phyloP scores from a whole-genome alignment of 225 moss, liverwort and hornwort genomes.

The Ulota crispa region DNA sequence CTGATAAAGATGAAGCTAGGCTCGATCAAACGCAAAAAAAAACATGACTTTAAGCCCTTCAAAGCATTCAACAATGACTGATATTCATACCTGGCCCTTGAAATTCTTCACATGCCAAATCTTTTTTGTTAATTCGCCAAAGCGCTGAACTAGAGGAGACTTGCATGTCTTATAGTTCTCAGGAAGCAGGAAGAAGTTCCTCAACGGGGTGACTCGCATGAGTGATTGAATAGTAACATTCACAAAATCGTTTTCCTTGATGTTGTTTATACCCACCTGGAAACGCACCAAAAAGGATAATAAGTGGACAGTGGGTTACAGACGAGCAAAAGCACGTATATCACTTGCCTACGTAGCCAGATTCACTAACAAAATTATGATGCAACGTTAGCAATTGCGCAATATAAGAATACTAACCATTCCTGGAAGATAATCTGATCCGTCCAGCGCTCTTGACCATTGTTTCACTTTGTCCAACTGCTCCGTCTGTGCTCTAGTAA shows the following conservation, averaged over 20 bases:
- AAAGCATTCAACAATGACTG: neutral
- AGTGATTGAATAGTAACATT: slow-evolving; percentile 93
- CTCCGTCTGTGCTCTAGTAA: slow-evolving; percentile 61
- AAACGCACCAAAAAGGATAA: slow-evolving; percentile 16
- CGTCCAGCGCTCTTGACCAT: slow-evolving; percentile 94
- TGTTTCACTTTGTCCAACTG: slow-evolving; percentile 88
- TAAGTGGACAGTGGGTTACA: neutral
- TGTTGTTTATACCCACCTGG: slow-evolving; percentile 85
- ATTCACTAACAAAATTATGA: neutral
- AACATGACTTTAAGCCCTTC: neutral
- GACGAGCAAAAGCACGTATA: neutral
- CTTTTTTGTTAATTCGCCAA: slow-evolving; percentile 91
- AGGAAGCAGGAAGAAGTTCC: slow-evolving; percentile 91
- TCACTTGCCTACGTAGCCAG: neutral
- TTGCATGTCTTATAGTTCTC: slow-evolving; percentile 80
- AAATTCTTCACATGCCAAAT: slow-evolving; percentile 96
- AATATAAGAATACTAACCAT: slow-evolving; percentile 62
- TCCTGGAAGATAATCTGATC: slow-evolving; percentile 95
- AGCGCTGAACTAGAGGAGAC: slow-evolving; percentile 89
- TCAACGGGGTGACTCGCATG: slow-evolving; percentile 93
- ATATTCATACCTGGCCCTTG: slow-evolving; percentile 72
- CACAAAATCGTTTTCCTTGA: slow-evolving; percentile 95
- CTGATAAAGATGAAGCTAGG: neutral
- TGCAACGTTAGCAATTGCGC: neutral
- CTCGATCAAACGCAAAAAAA: neutral